phyloP scores from a whole-genome alignment of 2,329 filamentous ascomycete species.

The Cercospora sojina region DNA sequence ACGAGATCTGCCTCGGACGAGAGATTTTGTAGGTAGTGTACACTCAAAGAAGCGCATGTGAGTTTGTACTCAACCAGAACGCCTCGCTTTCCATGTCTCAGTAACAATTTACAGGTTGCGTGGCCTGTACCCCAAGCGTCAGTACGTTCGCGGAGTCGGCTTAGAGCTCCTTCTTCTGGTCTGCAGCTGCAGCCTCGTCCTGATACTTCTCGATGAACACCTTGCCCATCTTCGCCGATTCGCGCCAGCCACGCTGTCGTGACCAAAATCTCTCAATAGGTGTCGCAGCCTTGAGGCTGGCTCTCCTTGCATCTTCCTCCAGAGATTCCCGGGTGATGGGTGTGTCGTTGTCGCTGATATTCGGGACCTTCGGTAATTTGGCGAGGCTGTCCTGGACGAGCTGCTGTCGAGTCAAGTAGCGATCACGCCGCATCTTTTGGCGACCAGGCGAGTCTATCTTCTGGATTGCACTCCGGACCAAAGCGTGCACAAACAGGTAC shows the following conservation, averaged over 20 bases:
- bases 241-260: slow-evolving; percentile 50
- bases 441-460: slow-evolving; percentile 84
- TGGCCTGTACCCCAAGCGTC: neutral
- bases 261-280: slow-evolving; percentile 55
- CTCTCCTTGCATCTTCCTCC: slow-evolving; percentile 56
- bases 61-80: neutral
- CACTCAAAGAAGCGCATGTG: neutral
- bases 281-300: slow-evolving; percentile 44
- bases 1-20: neutral
- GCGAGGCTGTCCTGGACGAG: slow-evolving; percentile 72
- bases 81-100: neutral
- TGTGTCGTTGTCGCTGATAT: slow-evolving; percentile 49
- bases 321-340: slow-evolving; percentile 65
- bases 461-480: slow-evolving; percentile 68
- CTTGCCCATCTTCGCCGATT: slow-evolving; percentile 53
- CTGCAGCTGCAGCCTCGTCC: slow-evolving; percentile 26
- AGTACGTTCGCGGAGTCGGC: neutral
- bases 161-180: slow-evolving; percentile 39
- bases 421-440: slow-evolving; percentile 79
- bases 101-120: neutral
- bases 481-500: slow-evolving; percentile 75
- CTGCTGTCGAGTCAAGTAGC: slow-evolving; percentile 75
- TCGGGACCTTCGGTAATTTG: slow-evolving; percentile 49
- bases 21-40: neutral
- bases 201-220: slow-evolving; percentile 49